Base-by-base conservation (phyloP, 176 grass and related monocot species). In the Cenchrus americanus region DNA sequence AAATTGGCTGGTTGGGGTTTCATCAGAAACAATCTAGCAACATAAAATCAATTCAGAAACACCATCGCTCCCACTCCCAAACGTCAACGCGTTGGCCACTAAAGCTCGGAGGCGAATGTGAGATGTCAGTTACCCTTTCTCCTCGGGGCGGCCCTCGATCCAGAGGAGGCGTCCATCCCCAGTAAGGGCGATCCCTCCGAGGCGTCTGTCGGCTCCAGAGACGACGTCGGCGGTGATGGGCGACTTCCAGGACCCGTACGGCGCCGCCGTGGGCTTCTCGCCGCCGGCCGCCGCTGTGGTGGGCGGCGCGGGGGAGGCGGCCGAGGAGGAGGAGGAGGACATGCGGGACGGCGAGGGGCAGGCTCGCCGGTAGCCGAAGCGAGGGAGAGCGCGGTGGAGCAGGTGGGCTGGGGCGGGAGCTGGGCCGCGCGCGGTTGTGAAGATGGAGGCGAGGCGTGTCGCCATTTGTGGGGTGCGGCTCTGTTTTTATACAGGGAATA, bases 71-170 rank as follows among this genome's bases (percentile, higher is more conserved):
- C 27, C 27, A 43, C 42, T 14, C 17, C 3, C 30, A 46, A 59
- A 69, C 18, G 52, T 60, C 26, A 40, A 54, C 48, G 37, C 34
- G 42, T 37, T 49, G 37, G 41, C 15, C 26, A 77, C 7, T 55
- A 54, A 76, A 87, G n/a, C 54, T 74, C 50, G 37, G 55, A 42
- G 64, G 37, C 14, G 67, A 65, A 8, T 43, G 50, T 13, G 7
- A 49, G 24, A 5, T 43, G 50, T 13, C 11, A 49, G 24, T 86
- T 84, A 90, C 83, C 88, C 88, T 86, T 90, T 90, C 83, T 90
- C 79, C 73, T 72, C 88, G 26, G 88, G 88, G 58, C 88, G 88
- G 40, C 88, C 88, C 66, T 90, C 88, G 73, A 90, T 90, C 88
- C 88, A 90, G 12, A 90, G 79, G 0, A 90, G 88, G 10, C 83